Evolutionary conservation across 2,329 filamentous ascomycete species (phyloP), one percentile per base, ranked within the genome.

Genomic region (Pseudogymnoascus sp.): DNA sequence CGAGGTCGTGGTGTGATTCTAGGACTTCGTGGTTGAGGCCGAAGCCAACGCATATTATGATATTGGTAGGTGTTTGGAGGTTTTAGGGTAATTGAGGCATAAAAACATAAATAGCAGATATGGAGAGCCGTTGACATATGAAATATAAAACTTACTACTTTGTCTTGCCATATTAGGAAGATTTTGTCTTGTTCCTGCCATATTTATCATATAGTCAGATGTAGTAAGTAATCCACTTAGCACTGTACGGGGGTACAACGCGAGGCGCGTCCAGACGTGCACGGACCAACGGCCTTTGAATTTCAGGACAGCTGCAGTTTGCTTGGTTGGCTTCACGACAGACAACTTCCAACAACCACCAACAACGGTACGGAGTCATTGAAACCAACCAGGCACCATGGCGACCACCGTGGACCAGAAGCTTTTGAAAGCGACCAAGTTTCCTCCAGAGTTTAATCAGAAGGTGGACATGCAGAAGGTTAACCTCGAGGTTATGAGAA

Each of bases 391-490:
- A 42, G 45, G 58, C 60, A 78, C 66, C 67, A 94, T 94, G 90
- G 88, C 90, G 69, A 87, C 88, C 61, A 89, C 86, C 67, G 90
- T 94, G 65, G 93, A 97, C 75, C 87, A 89, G 67, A 96, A 95
- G 80, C 84, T 96, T 70, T 79, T 97, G 62, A 90, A 88, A 81
- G 87, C 87, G 75, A 97, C 92, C 62, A 97, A 95, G 72, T 97
- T 97, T 67, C 94, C 94, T 52, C 82, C 87, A 6, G 92, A 97
- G 72, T 99, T 97, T 78, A 93, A 84, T 72, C 87, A 90, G 73
- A 97, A 97, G 79, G 94, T 99, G 67, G 92, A 99, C 79, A 96
- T 95, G 85, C 85, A 87, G 69, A 97, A 97, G 79, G 92, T 99
- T 75, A 97, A 99, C 73, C 81, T 96, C 59, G 91, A 96, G 75